phyloP scores from a whole-genome alignment of 148 eudicot species.

The Mesembryanthemum crystallinum region DNA sequence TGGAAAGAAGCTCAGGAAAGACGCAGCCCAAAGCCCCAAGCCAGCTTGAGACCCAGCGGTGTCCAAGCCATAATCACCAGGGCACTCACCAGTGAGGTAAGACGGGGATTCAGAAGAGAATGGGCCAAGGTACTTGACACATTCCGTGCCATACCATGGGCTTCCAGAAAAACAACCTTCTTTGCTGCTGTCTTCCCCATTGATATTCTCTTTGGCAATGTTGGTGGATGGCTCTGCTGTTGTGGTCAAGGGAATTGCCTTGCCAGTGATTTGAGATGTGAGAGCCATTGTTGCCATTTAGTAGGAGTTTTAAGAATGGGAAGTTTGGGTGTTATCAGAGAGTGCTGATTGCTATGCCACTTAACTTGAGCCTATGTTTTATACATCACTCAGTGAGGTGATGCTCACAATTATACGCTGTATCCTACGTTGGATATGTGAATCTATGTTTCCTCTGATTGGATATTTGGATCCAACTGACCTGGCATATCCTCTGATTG shows the following conservation, averaged over 20 bases:
- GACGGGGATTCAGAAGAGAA: too few species aligned
- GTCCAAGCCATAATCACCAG: conserved; percentile 19
- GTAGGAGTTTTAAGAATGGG: background rate
- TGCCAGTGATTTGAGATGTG: conserved; percentile 17
- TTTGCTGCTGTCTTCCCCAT: conserved; percentile 11
- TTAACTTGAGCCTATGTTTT: background rate
- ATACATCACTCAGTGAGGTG: background rate
- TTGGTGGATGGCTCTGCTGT: conserved; percentile 7
- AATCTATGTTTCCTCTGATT: background rate
- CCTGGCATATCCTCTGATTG: too few species aligned
- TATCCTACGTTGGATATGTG: conserved; percentile 10
- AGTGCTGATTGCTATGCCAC: background rate
- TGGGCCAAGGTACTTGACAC: too few species aligned
- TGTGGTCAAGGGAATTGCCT: conserved; percentile 14
- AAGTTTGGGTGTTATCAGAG: background rate
- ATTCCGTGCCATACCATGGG: too few species aligned
- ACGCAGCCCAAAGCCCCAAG: conserved; percentile 24
- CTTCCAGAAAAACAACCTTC: too few species aligned
- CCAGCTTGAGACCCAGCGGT: conserved; percentile 22
- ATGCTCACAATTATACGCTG: background rate
- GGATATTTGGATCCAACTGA: too few species aligned
- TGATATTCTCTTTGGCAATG: too few species aligned
- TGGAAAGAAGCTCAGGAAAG: conserved; percentile 22
- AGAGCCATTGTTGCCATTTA: conserved; percentile 17
- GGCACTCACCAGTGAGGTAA: conserved; percentile 17